Evolutionary conservation across 441 rosid species (phyloP).

Genomic region (Populus tomentosa): DNA sequence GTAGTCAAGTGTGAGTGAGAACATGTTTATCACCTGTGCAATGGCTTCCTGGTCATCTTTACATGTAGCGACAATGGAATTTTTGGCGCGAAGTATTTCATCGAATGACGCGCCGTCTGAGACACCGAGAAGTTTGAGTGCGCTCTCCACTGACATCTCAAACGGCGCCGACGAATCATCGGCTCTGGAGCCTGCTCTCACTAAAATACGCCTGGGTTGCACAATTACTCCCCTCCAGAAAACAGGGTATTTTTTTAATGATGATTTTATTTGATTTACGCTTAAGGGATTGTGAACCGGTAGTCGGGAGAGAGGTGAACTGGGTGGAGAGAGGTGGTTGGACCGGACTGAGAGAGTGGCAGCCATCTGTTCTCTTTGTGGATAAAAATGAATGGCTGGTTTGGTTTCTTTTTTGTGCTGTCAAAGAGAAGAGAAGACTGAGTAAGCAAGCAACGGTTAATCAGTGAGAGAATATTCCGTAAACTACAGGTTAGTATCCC

Average conservation of each 20-base stretch:
- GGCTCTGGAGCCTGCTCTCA: constrained; percentile 71
- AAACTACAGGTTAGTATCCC: background rate
- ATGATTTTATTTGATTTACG: constrained; percentile 19
- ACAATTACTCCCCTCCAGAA: constrained; percentile 38
- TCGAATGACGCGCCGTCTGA: constrained; percentile 89
- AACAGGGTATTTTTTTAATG: constrained; percentile 21
- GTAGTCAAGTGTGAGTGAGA: background rate
- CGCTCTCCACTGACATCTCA: constrained; percentile 94
- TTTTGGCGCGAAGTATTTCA: constrained; percentile 92
- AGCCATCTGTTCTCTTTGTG: constrained; percentile 47
- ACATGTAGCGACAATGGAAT: constrained; percentile 60
- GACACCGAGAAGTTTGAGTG: constrained; percentile 87
- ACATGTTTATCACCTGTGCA: constrained; percentile 53
- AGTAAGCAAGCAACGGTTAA: background rate
- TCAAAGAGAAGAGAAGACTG: background rate
- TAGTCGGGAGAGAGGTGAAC: constrained; percentile 19
- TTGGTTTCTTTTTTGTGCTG: background rate
- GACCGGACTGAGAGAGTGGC: constrained; percentile 74
- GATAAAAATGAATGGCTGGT: constrained; percentile 8
- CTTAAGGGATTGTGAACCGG: background rate
- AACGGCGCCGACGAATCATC: constrained; percentile 89
- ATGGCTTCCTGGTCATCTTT: constrained; percentile 74
- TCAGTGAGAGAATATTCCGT: background rate
- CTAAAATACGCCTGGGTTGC: constrained; percentile 30
- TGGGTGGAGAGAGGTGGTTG: constrained; percentile 45